Percentiles rank a stretch among this genome's conserved stretches.
phyloP scores from a whole-genome alignment of 768 basidiomycete species.

The Rhodocollybia butyracea region DNA sequence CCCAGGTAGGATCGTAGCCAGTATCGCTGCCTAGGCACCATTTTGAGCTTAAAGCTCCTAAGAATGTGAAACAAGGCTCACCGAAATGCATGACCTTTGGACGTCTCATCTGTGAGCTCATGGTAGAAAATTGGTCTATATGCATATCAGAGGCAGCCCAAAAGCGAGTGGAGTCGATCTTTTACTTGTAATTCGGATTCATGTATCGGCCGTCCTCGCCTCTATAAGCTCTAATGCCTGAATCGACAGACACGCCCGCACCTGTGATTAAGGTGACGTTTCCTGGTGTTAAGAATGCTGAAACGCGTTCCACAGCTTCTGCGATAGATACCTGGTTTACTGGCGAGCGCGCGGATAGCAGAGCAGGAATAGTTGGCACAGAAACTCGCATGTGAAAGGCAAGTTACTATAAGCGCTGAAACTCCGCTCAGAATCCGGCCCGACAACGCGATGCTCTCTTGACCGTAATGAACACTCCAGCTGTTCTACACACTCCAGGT shows the following conservation, averaged over 20 bases:
- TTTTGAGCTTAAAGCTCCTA: not conserved
- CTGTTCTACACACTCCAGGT: conserved; percentile 67
- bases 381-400: conserved; percentile 75
- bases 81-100: conserved; percentile 71
- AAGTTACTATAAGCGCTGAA: not conserved
- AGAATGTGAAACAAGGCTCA: conserved; percentile 24
- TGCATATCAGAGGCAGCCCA: not conserved
- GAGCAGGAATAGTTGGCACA: conserved; percentile 69
- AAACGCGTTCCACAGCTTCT: conserved; percentile 58
- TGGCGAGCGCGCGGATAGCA: conserved; percentile 43
- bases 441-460: conserved; percentile 11
- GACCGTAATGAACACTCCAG: conserved; percentile 31
- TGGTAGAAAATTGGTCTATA: conserved; percentile 74
- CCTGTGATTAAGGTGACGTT: conserved; percentile 78
- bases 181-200: conserved; percentile 87
- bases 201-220: conserved; percentile 83
- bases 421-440: not conserved
- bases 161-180: conserved; percentile 5
- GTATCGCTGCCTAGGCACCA: conserved; percentile 73
- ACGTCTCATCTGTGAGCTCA: conserved; percentile 72
- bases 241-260: conserved; percentile 94
- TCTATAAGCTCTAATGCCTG: conserved; percentile 92
- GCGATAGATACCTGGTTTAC: conserved; percentile 36
- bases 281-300: conserved; percentile 66
- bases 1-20: conserved; percentile 84